These are phyloP conservation scores for Vaccinium vitisidaea DNA, from an alignment of 148 eudicot genomes.

Conservation along the genomic window DNA sequence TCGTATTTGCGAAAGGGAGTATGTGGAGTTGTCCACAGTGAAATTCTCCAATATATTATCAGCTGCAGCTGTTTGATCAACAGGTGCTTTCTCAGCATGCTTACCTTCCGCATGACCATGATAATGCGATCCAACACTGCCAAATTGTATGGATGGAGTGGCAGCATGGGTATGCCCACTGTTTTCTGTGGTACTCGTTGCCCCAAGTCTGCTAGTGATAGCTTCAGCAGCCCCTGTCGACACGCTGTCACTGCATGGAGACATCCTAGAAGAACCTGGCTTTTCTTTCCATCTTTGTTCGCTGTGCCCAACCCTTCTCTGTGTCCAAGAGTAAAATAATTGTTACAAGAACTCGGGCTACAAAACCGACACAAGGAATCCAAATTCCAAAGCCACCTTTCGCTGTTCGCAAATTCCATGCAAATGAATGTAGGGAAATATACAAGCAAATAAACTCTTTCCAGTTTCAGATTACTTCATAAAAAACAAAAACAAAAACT, in stretches of 20 bases:
- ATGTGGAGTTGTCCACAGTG: conserved; percentile 71
- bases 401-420: background rate
- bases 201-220: conserved; percentile 22
- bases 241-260: conserved; percentile 24
- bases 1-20: conserved; percentile 75
- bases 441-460: conserved; percentile 1
- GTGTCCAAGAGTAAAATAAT: conserved; percentile 20
- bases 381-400: background rate
- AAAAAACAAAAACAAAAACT: background rate
- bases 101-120: conserved; percentile 34
- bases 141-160: conserved; percentile 29
- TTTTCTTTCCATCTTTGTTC: conserved; percentile 54
- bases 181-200: conserved; percentile 35
- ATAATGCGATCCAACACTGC: conserved; percentile 31
- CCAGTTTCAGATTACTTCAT: background rate
- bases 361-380: conserved; percentile 4
- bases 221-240: conserved; percentile 29
- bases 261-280: conserved; percentile 38
- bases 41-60: conserved; percentile 54
- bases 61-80: conserved; percentile 24
- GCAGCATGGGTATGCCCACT: conserved; percentile 28
- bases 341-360: background rate
- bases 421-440: background rate
- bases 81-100: conserved; percentile 30
- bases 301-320: conserved; percentile 39